Conservation (phyloP, 2,329 filamentous ascomycete genomes). For the Fusarium nodosum region DNA sequence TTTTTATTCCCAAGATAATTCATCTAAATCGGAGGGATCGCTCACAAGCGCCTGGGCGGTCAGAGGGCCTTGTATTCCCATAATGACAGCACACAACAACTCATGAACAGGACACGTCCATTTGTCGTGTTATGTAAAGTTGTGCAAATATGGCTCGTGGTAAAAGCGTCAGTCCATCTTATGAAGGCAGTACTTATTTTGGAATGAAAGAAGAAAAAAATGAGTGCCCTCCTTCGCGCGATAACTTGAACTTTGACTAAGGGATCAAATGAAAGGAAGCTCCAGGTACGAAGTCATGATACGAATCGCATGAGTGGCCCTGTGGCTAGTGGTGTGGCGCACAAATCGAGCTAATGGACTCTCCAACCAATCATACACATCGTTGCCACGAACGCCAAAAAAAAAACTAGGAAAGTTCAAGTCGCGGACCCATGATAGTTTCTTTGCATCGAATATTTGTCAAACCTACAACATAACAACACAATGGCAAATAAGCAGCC, state of each 20-base stretch:
- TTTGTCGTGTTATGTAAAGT: not conserved
- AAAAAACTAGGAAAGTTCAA: slow-evolving; percentile 44
- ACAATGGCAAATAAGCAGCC: slow-evolving; percentile 71
- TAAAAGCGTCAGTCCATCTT: not conserved
- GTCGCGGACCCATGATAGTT: slow-evolving; percentile 40
- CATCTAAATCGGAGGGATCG: slow-evolving; percentile 1
- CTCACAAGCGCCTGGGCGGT: slow-evolving; percentile 70
- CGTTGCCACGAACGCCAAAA: slow-evolving; percentile 28
- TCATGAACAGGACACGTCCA: slow-evolving; percentile 18
- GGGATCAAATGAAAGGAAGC: slow-evolving; percentile 6
- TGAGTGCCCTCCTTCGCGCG: not conserved
- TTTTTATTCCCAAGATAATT: not conserved
- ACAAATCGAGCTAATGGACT: slow-evolving; percentile 19
- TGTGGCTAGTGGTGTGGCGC: slow-evolving; percentile 26
- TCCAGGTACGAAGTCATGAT: slow-evolving; percentile 35
- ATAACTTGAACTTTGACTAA: not conserved
- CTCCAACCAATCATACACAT: slow-evolving; percentile 28
- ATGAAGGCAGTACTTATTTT: not conserved
- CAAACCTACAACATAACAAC: slow-evolving; percentile 30
- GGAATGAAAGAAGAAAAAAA: not conserved
- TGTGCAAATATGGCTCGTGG: not conserved
- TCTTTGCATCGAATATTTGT: slow-evolving; percentile 40
- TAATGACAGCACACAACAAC: slow-evolving; percentile 48
- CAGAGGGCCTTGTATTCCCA: slow-evolving; percentile 69
- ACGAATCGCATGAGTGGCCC: slow-evolving; percentile 2